phyloP scores from a whole-genome alignment of 441 rosid genomes.

The Corymbia citriodora region DNA sequence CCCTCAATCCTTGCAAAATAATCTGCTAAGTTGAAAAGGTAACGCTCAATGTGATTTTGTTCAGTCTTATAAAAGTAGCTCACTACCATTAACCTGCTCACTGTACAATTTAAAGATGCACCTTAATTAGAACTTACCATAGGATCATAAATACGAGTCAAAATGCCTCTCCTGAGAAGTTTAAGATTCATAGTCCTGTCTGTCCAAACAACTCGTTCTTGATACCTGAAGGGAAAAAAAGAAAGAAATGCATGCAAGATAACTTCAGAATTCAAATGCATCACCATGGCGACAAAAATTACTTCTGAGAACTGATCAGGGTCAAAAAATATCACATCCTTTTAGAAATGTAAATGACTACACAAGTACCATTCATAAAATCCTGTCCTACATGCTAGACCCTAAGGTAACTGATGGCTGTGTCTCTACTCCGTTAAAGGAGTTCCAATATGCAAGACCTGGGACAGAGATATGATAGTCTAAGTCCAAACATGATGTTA shows the following conservation, averaged over 20 bases:
- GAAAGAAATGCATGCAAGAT: neutral
- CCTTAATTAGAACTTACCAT: slow-evolving; percentile 43
- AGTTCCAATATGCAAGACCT: neutral
- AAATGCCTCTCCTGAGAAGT: slow-evolving; percentile 69
- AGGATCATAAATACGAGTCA: slow-evolving; percentile 71
- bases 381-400: neutral
- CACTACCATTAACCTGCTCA: neutral
- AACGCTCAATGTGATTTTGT: neutral
- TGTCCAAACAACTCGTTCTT: slow-evolving; percentile 71
- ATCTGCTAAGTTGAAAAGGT: slow-evolving; percentile 30
- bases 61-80: neutral
- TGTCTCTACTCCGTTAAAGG: neutral
- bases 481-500: neutral
- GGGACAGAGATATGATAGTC: neutral
- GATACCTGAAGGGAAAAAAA: slow-evolving; percentile 46
- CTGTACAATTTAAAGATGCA: neutral
- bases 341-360: neutral
- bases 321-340: neutral
- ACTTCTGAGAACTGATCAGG: neutral
- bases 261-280: neutral
- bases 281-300: neutral
- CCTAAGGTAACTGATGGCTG: neutral
- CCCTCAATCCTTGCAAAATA: slow-evolving; percentile 69
- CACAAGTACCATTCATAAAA: neutral
- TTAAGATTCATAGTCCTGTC: slow-evolving; percentile 50